phyloP scores from a whole-genome alignment of 169 alveolate genomes.

The Plasmodium berghei region DNA sequence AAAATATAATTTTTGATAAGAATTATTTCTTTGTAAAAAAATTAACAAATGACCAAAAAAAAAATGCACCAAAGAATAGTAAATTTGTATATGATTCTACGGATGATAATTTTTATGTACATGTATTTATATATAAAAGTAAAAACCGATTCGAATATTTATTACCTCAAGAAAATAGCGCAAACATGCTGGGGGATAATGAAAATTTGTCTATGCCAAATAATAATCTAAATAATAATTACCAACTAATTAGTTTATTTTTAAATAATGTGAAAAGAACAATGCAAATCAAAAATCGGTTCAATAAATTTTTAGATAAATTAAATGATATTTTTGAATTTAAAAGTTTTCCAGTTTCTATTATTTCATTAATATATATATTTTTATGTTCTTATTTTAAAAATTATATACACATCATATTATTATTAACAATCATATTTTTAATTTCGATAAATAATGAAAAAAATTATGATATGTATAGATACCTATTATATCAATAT shows the following conservation, averaged over 20 bases:
- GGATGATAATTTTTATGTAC: constrained; percentile 41
- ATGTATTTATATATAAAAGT: constrained; percentile 71
- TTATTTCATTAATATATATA: constrained; percentile 47
- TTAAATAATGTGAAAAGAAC: constrained; percentile 56
- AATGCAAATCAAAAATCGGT: constrained; percentile 61
- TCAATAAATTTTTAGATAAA: constrained; percentile 28
- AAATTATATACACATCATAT: constrained; percentile 49
- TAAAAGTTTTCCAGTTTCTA: constrained; percentile 40
- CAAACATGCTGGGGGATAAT: constrained; percentile 39
- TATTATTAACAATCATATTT: constrained; percentile 36
- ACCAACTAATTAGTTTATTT: constrained; percentile 56
- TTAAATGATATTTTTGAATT: constrained; percentile 60
- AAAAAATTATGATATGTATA: constrained; percentile 58
- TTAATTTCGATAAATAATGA: constrained; percentile 43
- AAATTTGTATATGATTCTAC: constrained; percentile 30
- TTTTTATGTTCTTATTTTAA: constrained; percentile 60
- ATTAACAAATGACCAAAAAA: constrained; percentile 57
- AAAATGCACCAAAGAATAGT: constrained; percentile 22
- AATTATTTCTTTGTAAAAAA: constrained; percentile 70
- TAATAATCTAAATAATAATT: constrained; percentile 61
- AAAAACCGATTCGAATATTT: constrained; percentile 68
- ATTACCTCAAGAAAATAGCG: constrained; percentile 32
- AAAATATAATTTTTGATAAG: constrained; percentile 58
- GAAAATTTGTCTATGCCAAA: constrained; percentile 32
- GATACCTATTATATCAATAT: constrained; percentile 32